Base-by-base conservation (phyloP, 2,329 filamentous ascomycete genomes). In the Eutypella sp. region DNA sequence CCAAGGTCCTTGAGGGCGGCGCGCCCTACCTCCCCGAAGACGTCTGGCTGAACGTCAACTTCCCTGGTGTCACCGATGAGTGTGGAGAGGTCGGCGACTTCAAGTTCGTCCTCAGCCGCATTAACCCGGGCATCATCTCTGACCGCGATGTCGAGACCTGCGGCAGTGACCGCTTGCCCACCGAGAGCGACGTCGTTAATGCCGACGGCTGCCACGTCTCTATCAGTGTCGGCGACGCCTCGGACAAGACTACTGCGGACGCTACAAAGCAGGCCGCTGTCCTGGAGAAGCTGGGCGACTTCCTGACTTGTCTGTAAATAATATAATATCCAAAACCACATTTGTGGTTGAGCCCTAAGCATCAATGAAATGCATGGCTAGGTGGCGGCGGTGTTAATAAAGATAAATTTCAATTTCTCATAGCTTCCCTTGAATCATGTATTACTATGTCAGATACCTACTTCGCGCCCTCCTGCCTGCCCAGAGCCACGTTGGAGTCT, bases 41-140 rank as follows among this genome's bases (percentile, higher is more conserved):
- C 39, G 71, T 78, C 3, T 86, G 74, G 61, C 72, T 88, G 25
- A 88, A 87, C 53, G 82, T 88, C 55, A 88, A 88, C 66, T 85
- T 85, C 56, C 79, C 80, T 5, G 63, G 70, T 47, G 74, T 79
- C 2, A 63, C 66, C 5, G 69, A 60, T 0, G 60, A 63, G 42
- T 87, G 84, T 65, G 71, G 67, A 11, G 66, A 68, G 19, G 61
- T 73, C 0, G 65, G 66, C 24, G 66, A 82, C 44, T 85, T 85
- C 70, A 73, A 74, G 54, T 89, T 79, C 62, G 76, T 87, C 4
- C 65, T 87, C 25, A 81, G 71, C 40, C 72, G 84, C 16, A 79
- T 88, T 57, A 76, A 81, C 59, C 64, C 70, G 27, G 69, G 80
- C 2, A 62, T 81, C 44, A 65, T 81, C 47, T 72, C 73, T 23